Evolutionary conservation across 1,139 yeast species (phyloP).

Genomic region (Yamadazyma spencermartinsiae): DNA sequence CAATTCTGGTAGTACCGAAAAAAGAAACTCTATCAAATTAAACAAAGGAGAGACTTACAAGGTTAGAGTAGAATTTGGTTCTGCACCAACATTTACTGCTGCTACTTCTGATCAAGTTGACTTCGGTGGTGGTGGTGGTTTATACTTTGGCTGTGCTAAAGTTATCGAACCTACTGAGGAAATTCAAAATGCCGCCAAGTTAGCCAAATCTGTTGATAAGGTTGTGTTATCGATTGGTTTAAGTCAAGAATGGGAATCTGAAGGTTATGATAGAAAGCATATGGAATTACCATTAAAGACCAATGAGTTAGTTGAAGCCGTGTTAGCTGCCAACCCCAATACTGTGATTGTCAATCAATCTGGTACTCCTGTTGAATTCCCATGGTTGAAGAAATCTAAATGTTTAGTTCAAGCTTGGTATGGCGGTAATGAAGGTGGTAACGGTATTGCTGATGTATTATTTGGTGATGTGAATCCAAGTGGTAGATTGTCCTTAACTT

Average conservation of each 20-base stretch:
- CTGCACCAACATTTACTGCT: constrained; percentile 44
- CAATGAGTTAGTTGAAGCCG: constrained; percentile 47
- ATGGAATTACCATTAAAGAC: constrained; percentile 48
- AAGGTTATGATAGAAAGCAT: constrained; percentile 33
- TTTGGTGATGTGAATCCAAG: constrained; percentile 27
- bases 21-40: constrained; percentile 34
- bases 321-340: constrained; percentile 50
- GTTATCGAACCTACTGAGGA: constrained; percentile 23
- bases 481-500: constrained; percentile 36
- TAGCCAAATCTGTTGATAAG: constrained; percentile 37
- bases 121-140: constrained; percentile 31
- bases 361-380: constrained; percentile 65
- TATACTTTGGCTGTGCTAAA: constrained; percentile 27
- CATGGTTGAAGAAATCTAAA: constrained; percentile 51
- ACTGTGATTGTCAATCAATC: constrained; percentile 57
- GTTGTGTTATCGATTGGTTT: constrained; percentile 42
- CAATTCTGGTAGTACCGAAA: constrained; percentile 51
- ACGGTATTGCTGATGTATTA: constrained; percentile 26
- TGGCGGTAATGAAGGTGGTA: constrained; percentile 33
- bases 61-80: constrained; percentile 52
- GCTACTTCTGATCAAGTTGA: constrained; percentile 17
- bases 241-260: constrained; percentile 37
- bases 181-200: constrained; percentile 23
- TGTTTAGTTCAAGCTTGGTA: constrained; percentile 53
- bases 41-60: constrained; percentile 44